Conservation (phyloP, 305 asterid species). For the Fraxinus ornus region DNA sequence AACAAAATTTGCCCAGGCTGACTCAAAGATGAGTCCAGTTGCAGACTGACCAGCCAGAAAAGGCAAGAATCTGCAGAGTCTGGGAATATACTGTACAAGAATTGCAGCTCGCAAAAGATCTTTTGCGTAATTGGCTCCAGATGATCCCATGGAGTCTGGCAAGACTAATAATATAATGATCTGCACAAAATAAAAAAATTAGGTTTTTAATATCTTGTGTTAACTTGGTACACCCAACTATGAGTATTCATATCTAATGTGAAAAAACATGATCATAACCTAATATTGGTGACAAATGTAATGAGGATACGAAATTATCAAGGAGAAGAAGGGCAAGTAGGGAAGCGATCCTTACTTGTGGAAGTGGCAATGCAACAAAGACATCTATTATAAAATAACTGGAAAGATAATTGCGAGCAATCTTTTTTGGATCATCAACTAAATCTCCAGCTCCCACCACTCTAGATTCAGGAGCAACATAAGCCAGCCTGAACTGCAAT, state of each 20-base stretch:
- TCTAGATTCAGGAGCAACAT: constrained; percentile 76
- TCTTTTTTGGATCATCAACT: constrained; percentile 70
- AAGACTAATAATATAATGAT: constrained; percentile 57
- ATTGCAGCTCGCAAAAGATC: constrained; percentile 65
- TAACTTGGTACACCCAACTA: background rate
- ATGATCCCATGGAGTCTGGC: constrained; percentile 47
- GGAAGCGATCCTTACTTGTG: constrained; percentile 52
- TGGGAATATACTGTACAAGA: constrained; percentile 70
- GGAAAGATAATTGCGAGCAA: constrained; percentile 62
- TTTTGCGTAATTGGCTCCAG: constrained; percentile 69
- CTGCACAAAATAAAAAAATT: constrained; percentile 34
- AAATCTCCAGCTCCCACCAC: constrained; percentile 87
- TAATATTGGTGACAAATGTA: background rate
- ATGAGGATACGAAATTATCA: background rate
- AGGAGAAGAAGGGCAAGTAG: background rate
- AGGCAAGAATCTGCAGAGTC: constrained; percentile 69
- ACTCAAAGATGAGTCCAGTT: constrained; percentile 79
- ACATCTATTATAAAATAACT: constrained; percentile 61
- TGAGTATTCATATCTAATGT: background rate
- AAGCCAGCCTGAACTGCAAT: constrained; percentile 89
- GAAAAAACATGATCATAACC: background rate
- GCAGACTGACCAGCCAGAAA: constrained; percentile 72
- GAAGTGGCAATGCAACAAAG: constrained; percentile 69
- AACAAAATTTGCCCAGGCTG: constrained; percentile 81
- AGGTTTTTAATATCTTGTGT: constrained; percentile 4